Percentiles rank a stretch among this genome's conserved stretches.
Evolutionary conservation across 1,284 basidiomycete genomes (phyloP).

Genomic region (Veloporphyrellus conicus): DNA sequence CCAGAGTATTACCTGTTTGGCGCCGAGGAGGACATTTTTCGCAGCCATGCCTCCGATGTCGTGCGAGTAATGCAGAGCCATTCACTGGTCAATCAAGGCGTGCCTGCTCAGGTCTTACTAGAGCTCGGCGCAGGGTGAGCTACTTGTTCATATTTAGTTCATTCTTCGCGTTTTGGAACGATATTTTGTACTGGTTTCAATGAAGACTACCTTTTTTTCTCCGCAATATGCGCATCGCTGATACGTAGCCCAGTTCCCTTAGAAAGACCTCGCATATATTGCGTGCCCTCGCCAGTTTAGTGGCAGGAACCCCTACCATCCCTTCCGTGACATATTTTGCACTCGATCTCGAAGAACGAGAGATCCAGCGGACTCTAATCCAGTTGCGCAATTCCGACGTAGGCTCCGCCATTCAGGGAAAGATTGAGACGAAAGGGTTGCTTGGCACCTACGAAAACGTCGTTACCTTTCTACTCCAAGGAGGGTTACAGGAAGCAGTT

Average conservation of each 20-base stretch:
- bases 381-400: slow-evolving; percentile 64
- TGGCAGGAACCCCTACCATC: slow-evolving; percentile 32
- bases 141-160: background rate
- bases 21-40: slow-evolving; percentile 71
- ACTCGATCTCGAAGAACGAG: slow-evolving; percentile 85
- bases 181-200: background rate
- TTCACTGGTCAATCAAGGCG: slow-evolving; percentile 34
- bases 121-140: slow-evolving; percentile 89
- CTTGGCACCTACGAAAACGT: slow-evolving; percentile 90
- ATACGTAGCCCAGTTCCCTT: slow-evolving; percentile 55
- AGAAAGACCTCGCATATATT: slow-evolving; percentile 90
- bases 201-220: background rate
- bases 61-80: slow-evolving; percentile 69
- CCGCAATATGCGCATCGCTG: slow-evolving; percentile 6
- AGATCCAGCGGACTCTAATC: slow-evolving; percentile 78
- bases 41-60: slow-evolving; percentile 59
- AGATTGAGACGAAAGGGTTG: slow-evolving; percentile 74
- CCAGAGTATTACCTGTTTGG: slow-evolving; percentile 88
- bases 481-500: slow-evolving; percentile 42
- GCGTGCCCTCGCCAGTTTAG: slow-evolving; percentile 60
- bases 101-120: slow-evolving; percentile 56
- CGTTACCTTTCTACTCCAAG: slow-evolving; percentile 58
- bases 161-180: background rate
- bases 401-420: slow-evolving; percentile 62
- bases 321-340: slow-evolving; percentile 84